Conservation (phyloP, 1,284 basidiomycete species). For the Cystobasidium slooffiae region DNA sequence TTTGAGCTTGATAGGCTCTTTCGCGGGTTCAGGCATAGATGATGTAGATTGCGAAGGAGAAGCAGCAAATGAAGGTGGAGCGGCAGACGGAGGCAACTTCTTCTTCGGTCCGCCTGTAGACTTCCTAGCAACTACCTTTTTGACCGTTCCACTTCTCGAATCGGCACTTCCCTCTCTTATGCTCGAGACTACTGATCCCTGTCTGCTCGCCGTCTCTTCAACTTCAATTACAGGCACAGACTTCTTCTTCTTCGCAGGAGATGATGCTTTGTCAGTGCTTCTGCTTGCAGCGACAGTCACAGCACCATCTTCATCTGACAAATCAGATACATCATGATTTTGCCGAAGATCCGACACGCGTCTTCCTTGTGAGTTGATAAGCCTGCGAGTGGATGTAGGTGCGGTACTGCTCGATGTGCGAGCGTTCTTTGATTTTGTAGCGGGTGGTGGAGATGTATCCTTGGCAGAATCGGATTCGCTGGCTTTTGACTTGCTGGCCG, state of each 20-base stretch:
- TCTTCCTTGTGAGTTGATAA: slow-evolving; percentile 10
- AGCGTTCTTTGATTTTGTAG: neutral
- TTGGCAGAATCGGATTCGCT: neutral
- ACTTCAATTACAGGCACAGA: slow-evolving; percentile 2
- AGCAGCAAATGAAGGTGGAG: neutral
- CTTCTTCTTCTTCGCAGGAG: neutral
- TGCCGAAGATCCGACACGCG: neutral
- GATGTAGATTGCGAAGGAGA: neutral
- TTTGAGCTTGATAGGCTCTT: slow-evolving; percentile 1
- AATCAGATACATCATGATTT: neutral
- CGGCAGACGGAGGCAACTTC: neutral
- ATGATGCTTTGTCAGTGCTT: neutral
- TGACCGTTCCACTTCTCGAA: neutral
- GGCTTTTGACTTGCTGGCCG: neutral
- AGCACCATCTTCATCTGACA: neutral
- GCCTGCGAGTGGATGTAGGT: neutral
- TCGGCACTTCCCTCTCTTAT: neutral
- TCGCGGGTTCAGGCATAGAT: neutral
- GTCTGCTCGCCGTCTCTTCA: neutral
- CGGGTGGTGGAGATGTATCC: neutral
- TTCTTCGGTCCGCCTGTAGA: neutral
- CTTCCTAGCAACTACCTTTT: slow-evolving; percentile 10
- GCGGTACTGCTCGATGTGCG: neutral
- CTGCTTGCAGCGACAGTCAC: neutral
- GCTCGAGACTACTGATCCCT: neutral